Conservation (phyloP, 768 basidiomycete genomes). For the Infundibulicybe gibba region DNA sequence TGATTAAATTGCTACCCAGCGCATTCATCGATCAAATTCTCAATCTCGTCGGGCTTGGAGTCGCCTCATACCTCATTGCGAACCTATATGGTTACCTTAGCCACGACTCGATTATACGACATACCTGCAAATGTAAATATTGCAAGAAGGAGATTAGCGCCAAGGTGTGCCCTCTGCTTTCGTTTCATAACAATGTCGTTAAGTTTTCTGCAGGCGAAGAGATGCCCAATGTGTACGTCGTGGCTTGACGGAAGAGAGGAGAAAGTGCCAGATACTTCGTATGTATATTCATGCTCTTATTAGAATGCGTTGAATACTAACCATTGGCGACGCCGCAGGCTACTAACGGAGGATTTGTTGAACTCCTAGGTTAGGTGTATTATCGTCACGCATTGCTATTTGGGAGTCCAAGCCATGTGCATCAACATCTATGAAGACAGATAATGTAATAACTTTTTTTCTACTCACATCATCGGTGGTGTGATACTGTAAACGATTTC, state of each 20-base stretch:
- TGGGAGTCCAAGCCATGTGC: too few relatives aligned
- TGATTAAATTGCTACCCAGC: conserved; percentile 12
- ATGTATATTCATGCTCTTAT: too few relatives aligned
- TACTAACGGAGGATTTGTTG: too few relatives aligned
- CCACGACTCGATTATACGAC: conserved; percentile 37
- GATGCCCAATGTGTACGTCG: conserved; percentile 37
- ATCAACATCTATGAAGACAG: too few relatives aligned
- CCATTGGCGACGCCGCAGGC: too few relatives aligned
- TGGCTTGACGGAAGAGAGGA: conserved; percentile 42
- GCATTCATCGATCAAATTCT: conserved; percentile 32
- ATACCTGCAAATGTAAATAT: conserved; percentile 33
- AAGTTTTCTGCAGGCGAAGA: conserved; percentile 20
- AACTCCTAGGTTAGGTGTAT: too few relatives aligned
- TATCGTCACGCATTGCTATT: too few relatives aligned
- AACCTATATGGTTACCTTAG: conserved; percentile 30
- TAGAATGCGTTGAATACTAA: too few relatives aligned
- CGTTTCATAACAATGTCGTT: not conserved
- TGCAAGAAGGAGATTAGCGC: conserved; percentile 39
- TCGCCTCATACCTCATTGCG: conserved; percentile 33
- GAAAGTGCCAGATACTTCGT: conserved; percentile 18
- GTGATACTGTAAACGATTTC: too few relatives aligned
- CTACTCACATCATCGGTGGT: too few relatives aligned
- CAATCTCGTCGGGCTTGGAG: conserved; percentile 35
- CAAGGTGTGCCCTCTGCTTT: conserved; percentile 24
- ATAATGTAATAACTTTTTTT: too few relatives aligned